Evolutionary conservation across 345 rosid genomes (phyloP), one percentile per base, ranked within the genome.

Genomic region (Citrus medica): DNA sequence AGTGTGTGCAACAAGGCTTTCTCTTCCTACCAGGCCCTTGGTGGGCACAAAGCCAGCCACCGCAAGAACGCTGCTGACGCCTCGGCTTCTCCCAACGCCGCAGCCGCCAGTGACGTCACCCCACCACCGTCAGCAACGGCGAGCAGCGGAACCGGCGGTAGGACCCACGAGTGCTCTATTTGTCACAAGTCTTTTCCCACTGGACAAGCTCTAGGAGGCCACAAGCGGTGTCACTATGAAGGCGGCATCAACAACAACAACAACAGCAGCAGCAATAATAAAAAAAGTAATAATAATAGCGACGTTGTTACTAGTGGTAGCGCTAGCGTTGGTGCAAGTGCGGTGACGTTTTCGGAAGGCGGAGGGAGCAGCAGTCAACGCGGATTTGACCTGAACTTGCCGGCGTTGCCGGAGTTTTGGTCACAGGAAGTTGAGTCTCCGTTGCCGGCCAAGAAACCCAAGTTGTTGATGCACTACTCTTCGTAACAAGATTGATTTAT

Each of bases 21-120:
- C 78, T 76, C 88, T 69, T 96, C 99, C 12, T 94, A 96, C 80
- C 99, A 94, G 65, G 99, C 98, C 42, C 82, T 96, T 32, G 99
- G 99, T 2, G 99, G 99, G 3, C 99, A 94, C 85, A 96, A 96
- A 75, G 98, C 99, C 32, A 96, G 99, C 74, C 99, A 96, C 85
- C 87, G 97, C 46, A 96, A 94, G 73, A 85, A 89, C 33, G 9
- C 81, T 81, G 19, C 64, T 74, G 61, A 78, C 5, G 28, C 8
- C 17, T 4, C 28, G 12, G 55, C 17, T 46, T 46, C 51, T 0
- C 1, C 84, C 24, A 25, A 83, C 75, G 66, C 76, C 69, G 24
- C 58, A 66, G n/a, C 46, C 75, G 60, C 30, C 67, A 75, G 37
- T 2, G 84, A 71, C 38, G 56, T 75, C 61, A 83, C 79, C 4